Base-by-base conservation (phyloP, 768 basidiomycete species). In the Pisolithus orientalis region DNA sequence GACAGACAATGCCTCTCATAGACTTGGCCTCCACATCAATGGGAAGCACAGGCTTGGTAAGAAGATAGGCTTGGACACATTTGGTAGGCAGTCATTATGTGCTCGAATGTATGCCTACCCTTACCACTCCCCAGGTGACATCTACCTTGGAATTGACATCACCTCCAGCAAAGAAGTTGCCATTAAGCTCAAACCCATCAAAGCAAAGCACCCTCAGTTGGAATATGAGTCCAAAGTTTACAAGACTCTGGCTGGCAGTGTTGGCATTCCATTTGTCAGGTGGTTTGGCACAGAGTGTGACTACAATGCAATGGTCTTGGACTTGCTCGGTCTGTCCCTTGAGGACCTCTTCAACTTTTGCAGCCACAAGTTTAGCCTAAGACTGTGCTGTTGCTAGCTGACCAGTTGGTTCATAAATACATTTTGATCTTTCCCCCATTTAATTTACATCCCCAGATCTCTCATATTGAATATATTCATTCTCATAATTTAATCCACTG, bases 231-330 rank as follows among this genome's bases (percentile, higher is more conserved):
- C 86, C 59, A 89, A 90, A 70, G 89, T 90, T 45, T 88, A 87
- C 75, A 98, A 97, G 84, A 93, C 92, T n/a, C 83, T 99, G 47
- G 95, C 96, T 17, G 96, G 96, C 53, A 96, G 96, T 59, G 96
- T 99, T 52, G 96, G 96, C 49, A 94, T 99, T 9, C 96, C 96
- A 8, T 99, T 99, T 60, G 96, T 99, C 52, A 76, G 96, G 62
- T 99, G 89, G 88, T 90, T 87, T 60, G 88, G 88, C 24, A 90
- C 87, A 40, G 88, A 99, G 72, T 99, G 96, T 71, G 95, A 99
- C 69, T 99, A 97, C 80, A 98, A 98, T 54, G 96, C 95, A 44
- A 99, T 99, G 96, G 96, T 99, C 51, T 75, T 99, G 62, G 96
- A 98, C 71, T 84, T 98, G 50, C 83, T 98, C 29, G 93, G 92